Conservation (phyloP, 129 eudicot genomes). For the Escallonia herrerae region DNA sequence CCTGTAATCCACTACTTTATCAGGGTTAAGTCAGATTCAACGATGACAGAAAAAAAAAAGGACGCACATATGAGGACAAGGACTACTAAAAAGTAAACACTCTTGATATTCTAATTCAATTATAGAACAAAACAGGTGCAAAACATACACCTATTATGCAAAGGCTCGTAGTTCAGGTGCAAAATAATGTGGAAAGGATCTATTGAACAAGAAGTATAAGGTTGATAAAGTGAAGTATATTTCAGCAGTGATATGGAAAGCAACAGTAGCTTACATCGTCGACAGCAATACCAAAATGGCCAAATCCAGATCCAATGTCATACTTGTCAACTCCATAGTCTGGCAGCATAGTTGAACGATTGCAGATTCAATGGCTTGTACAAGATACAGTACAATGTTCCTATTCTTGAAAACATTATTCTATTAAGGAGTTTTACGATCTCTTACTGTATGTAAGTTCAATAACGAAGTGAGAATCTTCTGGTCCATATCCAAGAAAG, state of each 20-base stretch:
- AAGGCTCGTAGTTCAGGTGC: no score
- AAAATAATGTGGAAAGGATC: no score
- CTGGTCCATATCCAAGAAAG: conserved; percentile 98
- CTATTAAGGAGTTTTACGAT: conserved; percentile 8
- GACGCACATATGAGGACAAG: neutral
- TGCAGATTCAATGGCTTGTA: neutral
- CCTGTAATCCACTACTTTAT: no score
- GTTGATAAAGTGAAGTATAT: no score
- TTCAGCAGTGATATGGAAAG: neutral
- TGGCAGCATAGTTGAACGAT: conserved; percentile 25
- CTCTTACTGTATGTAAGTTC: conserved; percentile 93
- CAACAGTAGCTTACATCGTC: conserved; percentile 66
- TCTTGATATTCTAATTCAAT: no score
- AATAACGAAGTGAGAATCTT: conserved; percentile 94
- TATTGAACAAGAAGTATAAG: no score
- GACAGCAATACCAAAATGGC: conserved; percentile 89
- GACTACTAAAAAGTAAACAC: neutral
- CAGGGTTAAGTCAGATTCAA: neutral
- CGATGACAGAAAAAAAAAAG: neutral
- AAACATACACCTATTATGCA: no score
- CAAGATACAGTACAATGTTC: no score
- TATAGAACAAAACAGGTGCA: no score
- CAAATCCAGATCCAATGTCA: conserved; percentile 83
- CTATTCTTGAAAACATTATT: neutral
- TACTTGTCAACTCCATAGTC: conserved; percentile 92